phyloP scores from a whole-genome alignment of 2,329 filamentous ascomycete genomes.

The Chalara sp. region DNA sequence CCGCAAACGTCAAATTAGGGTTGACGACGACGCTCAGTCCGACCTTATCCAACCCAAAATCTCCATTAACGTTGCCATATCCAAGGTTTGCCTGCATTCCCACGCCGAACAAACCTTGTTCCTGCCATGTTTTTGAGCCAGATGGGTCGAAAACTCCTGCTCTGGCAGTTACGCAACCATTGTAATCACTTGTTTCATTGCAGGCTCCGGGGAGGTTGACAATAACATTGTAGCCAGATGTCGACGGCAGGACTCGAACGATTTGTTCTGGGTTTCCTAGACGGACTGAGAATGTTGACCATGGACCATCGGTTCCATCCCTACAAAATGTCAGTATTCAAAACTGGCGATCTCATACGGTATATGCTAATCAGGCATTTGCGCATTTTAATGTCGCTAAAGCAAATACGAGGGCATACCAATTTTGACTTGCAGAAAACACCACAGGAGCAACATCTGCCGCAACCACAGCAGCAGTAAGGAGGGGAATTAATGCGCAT shows the following conservation, averaged over 20 bases:
- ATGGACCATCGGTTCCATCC: slow-evolving; percentile 52
- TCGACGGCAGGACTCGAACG: slow-evolving; percentile 31
- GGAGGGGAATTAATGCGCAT: too few species aligned
- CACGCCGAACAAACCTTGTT: slow-evolving; percentile 28
- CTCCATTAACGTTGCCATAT: slow-evolving; percentile 6
- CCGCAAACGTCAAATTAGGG: not conserved
- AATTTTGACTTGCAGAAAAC: not conserved
- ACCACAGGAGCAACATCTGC: not conserved
- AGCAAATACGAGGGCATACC: not conserved
- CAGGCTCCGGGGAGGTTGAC: slow-evolving; percentile 29
- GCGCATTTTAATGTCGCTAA: not conserved
- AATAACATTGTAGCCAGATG: slow-evolving; percentile 29
- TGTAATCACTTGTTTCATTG: slow-evolving; percentile 23
- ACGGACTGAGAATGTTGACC: slow-evolving; percentile 60
- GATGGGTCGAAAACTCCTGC: slow-evolving; percentile 29
- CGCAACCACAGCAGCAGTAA: not conserved
- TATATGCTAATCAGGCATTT: not conserved
- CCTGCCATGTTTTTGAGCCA: slow-evolving; percentile 28
- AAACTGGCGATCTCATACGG: not conserved
- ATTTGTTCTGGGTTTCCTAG: slow-evolving; percentile 43
- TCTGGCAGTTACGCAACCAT: slow-evolving; percentile 28
- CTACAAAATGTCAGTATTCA: slow-evolving; percentile 13
- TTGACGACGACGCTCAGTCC: not conserved
- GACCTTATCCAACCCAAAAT: slow-evolving; percentile 14
- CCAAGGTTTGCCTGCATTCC: slow-evolving; percentile 20